Conservation (phyloP, 2,329 filamentous ascomycete genomes). For the Raffaelea ambrosiae region DNA sequence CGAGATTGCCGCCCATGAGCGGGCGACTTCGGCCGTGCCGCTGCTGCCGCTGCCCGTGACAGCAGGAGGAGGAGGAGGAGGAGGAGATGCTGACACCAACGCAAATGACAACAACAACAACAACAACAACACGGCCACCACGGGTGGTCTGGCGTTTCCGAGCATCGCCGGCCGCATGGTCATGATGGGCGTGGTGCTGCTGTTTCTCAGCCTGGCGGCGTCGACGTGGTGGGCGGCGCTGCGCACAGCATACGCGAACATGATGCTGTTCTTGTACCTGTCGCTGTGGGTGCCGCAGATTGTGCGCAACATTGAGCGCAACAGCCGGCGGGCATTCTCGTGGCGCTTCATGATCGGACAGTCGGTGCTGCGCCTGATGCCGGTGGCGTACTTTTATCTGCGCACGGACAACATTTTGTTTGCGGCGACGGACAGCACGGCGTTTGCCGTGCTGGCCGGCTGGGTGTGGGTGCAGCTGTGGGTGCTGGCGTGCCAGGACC, state of each 20-base stretch:
- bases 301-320: constrained; percentile 78
- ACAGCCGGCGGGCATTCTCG: constrained; percentile 81
- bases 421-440: constrained; percentile 56
- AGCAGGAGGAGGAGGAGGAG: constrained; percentile 22
- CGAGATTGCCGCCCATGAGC: constrained; percentile 39
- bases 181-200: constrained; percentile 43
- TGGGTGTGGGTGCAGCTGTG: constrained; percentile 89
- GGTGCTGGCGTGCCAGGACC: constrained; percentile 69
- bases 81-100: constrained; percentile 12
- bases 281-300: constrained; percentile 94
- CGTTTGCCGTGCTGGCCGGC: constrained; percentile 55
- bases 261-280: constrained; percentile 65
- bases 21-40: constrained; percentile 19
- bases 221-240: constrained; percentile 49
- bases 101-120: constrained; percentile 19
- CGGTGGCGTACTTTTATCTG: constrained; percentile 80
- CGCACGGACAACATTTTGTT: constrained; percentile 74
- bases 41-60: constrained; percentile 15
- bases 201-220: constrained; percentile 52
- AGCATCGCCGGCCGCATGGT: constrained; percentile 50
- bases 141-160: constrained; percentile 33
- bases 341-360: constrained; percentile 89
- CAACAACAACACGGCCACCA: constrained; percentile 18
- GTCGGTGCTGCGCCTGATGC: constrained; percentile 66
- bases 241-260: constrained; percentile 51